A percentile compares a stretch with the other conserved stretches of the same genome.
Evolutionary conservation across 2,329 filamentous ascomycete species (phyloP).

Genomic region (Onygenales sp.): DNA sequence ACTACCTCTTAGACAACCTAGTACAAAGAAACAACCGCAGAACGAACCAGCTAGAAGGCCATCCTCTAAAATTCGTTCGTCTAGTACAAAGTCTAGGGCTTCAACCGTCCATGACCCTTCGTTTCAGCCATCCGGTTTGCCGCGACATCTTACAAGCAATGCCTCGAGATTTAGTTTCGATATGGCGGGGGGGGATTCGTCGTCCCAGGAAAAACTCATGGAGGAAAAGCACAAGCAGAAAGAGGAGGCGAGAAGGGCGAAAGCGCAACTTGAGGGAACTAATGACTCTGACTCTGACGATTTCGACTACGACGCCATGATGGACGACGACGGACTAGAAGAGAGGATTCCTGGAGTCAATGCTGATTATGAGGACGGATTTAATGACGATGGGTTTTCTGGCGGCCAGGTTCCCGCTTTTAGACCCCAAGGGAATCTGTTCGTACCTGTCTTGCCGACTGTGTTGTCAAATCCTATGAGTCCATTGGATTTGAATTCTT

Average conservation of each 20-base stretch:
- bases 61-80: slow-evolving; percentile 4
- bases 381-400: slow-evolving; percentile 16
- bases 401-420: slow-evolving; percentile 14
- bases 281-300: slow-evolving; percentile 35
- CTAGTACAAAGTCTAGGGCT: slow-evolving; percentile 4
- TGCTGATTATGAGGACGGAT: slow-evolving; percentile 32
- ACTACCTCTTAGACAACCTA: slow-evolving; percentile 27
- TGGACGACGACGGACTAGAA: slow-evolving; percentile 35
- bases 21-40: slow-evolving; percentile 10
- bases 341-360: slow-evolving; percentile 41
- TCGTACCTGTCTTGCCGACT: slow-evolving; percentile 26
- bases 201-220: slow-evolving; percentile 50
- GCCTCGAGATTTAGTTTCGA: slow-evolving; percentile 59
- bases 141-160: slow-evolving; percentile 44
- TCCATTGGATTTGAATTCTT: slow-evolving; percentile 13
- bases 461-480: slow-evolving; percentile 25
- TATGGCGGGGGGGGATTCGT: slow-evolving; percentile 48
- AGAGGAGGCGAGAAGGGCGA: slow-evolving; percentile 34
- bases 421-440: slow-evolving; percentile 20
- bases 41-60: not conserved
- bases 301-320: slow-evolving; percentile 35
- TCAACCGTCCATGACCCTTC: slow-evolving; percentile 6
- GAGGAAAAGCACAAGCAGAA: slow-evolving; percentile 54
- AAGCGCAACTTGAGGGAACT: slow-evolving; percentile 18
- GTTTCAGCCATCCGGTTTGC: slow-evolving; percentile 25